Base-by-base conservation (phyloP, 495 filamentous ascomycete genomes). In the Talaromyces nanjingensis region DNA sequence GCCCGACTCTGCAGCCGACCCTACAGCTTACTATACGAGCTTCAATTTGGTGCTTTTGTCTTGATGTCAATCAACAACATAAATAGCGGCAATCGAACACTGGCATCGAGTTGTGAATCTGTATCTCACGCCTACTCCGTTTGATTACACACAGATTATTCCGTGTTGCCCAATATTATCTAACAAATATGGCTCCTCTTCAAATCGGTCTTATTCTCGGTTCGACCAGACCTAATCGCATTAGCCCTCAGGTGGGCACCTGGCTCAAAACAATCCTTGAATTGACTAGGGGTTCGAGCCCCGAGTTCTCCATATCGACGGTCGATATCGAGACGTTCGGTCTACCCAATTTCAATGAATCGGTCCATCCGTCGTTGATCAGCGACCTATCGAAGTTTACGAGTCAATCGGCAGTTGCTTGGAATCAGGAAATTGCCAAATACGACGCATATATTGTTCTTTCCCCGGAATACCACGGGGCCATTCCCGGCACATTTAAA, bases 181-280 rank as follows among this genome's bases (percentile, higher is more conserved):
- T 6, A 12, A 58, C 27, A 58, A 29, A 58, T 37, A 58, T 58
- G 55, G 18, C 12, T 27, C 55, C 55, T 58, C 55, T 58, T 58
- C 55, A 58, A 58, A 58, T 58, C 16, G 55, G 20, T 58, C 55
- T 58, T 58, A 33, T 58, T 33, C 55, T 58, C 29, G 55, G 55
- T 34, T 58, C 55, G 12, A 58, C 7, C 14, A 58, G 55, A 58
- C 27, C 55, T n/a, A 58, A 58, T 34, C 55, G 55, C 14, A 58
- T 37, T 18, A 58, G 55, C 55, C 55, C 22, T 34, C 55, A 16
- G 12, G 55, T 58, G 11, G 55, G 55, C 55, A 34, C 31, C 27
- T 58, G 55, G 55, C 9, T 58, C 31, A 58, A 58, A 33, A 33
- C 55, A 33, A 58, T 58, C 7, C 55, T 58, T 33, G 55, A 58